Percentiles rank a stretch among this genome's conserved stretches.
Conservation (phyloP, 257 asterid species). For the Solanum lycopersicoides region DNA sequence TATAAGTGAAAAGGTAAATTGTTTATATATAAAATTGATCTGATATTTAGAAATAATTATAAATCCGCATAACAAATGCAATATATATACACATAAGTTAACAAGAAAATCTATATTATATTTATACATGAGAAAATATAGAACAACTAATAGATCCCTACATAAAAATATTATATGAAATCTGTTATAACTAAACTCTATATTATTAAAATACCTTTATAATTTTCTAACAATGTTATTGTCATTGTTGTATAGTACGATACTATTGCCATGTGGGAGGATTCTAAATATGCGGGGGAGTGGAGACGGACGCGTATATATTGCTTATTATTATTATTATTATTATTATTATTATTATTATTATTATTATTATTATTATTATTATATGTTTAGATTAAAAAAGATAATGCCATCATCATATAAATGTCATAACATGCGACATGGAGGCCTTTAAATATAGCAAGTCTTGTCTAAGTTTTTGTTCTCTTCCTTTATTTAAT, state of each 20-base stretch:
- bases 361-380: too few species aligned
- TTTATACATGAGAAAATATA: too few species aligned
- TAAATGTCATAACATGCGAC: background rate
- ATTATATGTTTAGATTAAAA: background rate
- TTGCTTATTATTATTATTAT: too few species aligned
- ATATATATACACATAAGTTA: too few species aligned
- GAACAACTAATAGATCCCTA: too few species aligned
- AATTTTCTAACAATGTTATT: background rate
- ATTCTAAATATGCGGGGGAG: background rate
- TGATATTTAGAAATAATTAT: fast-evolving
- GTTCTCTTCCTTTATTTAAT: background rate
- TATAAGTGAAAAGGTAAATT: too few species aligned
- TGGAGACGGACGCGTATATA: background rate
- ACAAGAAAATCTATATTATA: too few species aligned
- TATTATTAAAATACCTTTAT: background rate
- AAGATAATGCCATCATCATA: background rate
- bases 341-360: too few species aligned
- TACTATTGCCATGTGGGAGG: background rate
- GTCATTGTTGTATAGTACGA: background rate
- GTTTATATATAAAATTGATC: too few species aligned
- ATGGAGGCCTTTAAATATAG: background rate
- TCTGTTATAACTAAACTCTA: fast-evolving
- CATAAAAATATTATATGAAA: too few species aligned
- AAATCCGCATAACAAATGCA: too few species aligned
- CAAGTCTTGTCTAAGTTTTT: background rate